These are phyloP conservation scores for Penicillium desertorum DNA, from an alignment of 495 filamentous ascomycete species.

Conservation along the genomic window DNA sequence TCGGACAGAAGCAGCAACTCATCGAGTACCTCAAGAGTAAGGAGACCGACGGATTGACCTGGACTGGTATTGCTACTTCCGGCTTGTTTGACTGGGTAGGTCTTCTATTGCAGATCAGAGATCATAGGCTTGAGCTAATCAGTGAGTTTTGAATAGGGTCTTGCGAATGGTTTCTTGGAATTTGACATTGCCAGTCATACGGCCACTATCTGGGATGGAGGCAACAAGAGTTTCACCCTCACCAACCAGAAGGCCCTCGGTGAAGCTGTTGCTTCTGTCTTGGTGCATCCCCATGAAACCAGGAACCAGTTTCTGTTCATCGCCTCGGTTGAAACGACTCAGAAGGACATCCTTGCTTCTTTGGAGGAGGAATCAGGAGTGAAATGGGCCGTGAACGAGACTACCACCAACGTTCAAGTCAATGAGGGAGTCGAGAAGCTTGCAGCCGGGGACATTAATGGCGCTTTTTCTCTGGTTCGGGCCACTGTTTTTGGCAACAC, in stretches of 20 bases:
- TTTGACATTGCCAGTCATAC: conserved; percentile 42
- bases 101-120: background rate
- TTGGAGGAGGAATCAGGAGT: conserved; percentile 44
- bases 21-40: conserved; percentile 48
- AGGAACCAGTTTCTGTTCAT: conserved; percentile 51
- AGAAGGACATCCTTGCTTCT: conserved; percentile 45
- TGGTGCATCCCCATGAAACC: conserved; percentile 41
- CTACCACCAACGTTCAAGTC: conserved; percentile 31
- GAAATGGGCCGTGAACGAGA: conserved; percentile 41
- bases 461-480: conserved; percentile 29
- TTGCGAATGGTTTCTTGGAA: conserved; percentile 45
- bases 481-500: conserved; percentile 29
- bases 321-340: conserved; percentile 43
- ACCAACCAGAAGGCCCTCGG: conserved; percentile 45
- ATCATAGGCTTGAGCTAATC: background rate
- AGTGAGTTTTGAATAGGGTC: conserved; percentile 23
- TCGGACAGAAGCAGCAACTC: conserved; percentile 43
- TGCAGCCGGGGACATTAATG: conserved; percentile 36
- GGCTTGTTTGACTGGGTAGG: conserved; percentile 53
- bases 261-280: conserved; percentile 38
- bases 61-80: conserved; percentile 51
- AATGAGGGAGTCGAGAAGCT: conserved; percentile 32
- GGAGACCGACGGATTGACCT: conserved; percentile 41
- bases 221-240: conserved; percentile 36
- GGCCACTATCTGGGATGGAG: conserved; percentile 48